Evolutionary conservation across 495 filamentous ascomycete genomes (phyloP).

Genomic region (Pseudoneurospora amorphoporcata): DNA sequence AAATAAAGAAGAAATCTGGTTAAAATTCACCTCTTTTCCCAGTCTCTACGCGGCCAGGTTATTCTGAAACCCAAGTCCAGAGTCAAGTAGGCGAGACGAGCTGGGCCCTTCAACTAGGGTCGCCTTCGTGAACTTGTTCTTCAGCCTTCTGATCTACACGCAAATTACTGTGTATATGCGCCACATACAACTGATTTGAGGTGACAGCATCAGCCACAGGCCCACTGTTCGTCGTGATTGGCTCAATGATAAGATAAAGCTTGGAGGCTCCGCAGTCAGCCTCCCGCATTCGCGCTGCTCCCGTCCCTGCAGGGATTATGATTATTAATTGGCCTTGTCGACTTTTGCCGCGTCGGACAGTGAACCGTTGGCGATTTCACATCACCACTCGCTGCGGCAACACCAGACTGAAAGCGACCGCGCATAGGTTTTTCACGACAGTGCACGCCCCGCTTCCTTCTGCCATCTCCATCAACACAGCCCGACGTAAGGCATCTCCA

Average conservation of each 20-base stretch:
- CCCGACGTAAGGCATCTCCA: neutral
- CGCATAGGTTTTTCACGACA: neutral
- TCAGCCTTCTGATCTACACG: neutral
- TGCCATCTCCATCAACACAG: neutral
- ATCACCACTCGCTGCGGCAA: neutral
- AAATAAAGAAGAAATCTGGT: neutral
- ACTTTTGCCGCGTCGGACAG: neutral
- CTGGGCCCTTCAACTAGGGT: neutral
- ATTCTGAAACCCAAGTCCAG: neutral
- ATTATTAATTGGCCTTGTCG: neutral
- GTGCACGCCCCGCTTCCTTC: neutral
- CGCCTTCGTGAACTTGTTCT: neutral
- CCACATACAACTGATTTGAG: neutral
- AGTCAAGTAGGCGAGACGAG: neutral
- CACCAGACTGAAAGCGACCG: neutral
- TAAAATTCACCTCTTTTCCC: neutral
- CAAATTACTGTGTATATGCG: neutral
- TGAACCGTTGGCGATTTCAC: neutral
- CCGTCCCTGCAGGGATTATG: neutral
- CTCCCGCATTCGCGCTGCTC: neutral
- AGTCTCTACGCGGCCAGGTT: neutral
- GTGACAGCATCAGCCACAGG: neutral
- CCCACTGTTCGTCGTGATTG: neutral
- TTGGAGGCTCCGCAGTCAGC: neutral
- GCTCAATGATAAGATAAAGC: neutral